Evolutionary conservation across 2,329 filamentous ascomycete species (phyloP), one percentile per base, ranked within the genome.

Genomic region (Aspergillus floridensis): DNA sequence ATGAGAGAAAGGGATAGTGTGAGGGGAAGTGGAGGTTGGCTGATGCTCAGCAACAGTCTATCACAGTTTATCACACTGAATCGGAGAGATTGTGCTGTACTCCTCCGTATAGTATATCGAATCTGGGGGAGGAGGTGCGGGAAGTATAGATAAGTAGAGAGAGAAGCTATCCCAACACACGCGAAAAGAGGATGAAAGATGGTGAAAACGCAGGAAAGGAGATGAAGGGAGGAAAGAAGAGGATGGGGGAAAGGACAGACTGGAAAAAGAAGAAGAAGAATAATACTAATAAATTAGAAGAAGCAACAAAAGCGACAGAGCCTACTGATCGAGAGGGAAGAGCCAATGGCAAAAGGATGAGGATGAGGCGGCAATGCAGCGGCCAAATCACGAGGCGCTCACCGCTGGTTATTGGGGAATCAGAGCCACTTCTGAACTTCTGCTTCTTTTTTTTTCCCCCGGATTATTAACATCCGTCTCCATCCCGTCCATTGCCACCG

Each of bases 351-450:
- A 63, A 65, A 56, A 59, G 65, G 53, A 46, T 21, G 32, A 60
- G 53, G 62, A 65, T 65, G 63, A 65, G 63, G 63, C 63, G 63
- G 63, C 59, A 65, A 61, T 59, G 63, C 64, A 63, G 64, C 53
- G 46, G 49, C 61, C 61, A 65, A 60, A 64, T 63, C 63, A 64
- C 59, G 61, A 16, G 53, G 49, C 56, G 50, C 59, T 65, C 63
- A 65, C 63, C 63, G 63, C 63, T 62, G 61, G 59, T 63, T 63
- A 54, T 24, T 29, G 11, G 22, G 16, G 12, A 19, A 24, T 10
- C 47, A 22, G n/a, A 21, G 12, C 24, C 47, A 26, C 47, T 14
- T 21, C 7, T 31, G 54, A 22, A 22, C 22, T 22, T 22, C 22
- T 22, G 22, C 22, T 22, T 22, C 24, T 26, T 24, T n/a, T 24